Evolutionary conservation across 768 basidiomycete species (phyloP).

Genomic region (Leucosporidium creatinivorum): DNA sequence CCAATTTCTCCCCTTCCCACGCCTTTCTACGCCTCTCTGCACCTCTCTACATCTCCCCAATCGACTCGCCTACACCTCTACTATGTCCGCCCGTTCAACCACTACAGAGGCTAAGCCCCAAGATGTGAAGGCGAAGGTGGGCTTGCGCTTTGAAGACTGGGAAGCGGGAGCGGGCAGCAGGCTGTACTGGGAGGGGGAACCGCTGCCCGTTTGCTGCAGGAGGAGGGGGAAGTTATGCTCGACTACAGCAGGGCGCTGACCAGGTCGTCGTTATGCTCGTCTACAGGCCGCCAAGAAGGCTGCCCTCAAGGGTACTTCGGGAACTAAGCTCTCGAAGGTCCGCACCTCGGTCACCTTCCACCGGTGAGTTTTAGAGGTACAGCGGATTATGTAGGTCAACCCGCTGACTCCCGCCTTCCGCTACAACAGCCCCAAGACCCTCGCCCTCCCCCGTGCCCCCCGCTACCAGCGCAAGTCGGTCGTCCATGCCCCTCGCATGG

Average conservation of each 20-base stretch:
- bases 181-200: too few relatives aligned
- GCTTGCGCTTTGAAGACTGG: neutral
- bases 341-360: slow-evolving; percentile 78
- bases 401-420: too few relatives aligned
- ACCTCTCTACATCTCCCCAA: neutral
- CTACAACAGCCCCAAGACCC: slow-evolving; percentile 80
- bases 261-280: neutral
- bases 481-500: slow-evolving; percentile 87
- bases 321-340: slow-evolving; percentile 39
- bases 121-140: slow-evolving; percentile 39
- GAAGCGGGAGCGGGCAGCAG: neutral
- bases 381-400: neutral
- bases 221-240: neutral
- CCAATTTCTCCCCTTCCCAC: too few relatives aligned
- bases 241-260: neutral
- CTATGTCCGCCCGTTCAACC: neutral
- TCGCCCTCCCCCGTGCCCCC: slow-evolving; percentile 71
- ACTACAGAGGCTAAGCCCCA: slow-evolving; percentile 41
- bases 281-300: slow-evolving; percentile 78
- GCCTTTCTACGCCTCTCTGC: neutral
- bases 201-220: neutral
- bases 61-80: neutral
- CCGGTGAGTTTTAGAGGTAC: slow-evolving; percentile 27
- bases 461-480: slow-evolving; percentile 94
- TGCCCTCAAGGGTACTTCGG: slow-evolving; percentile 73